Conservation (phyloP, 2,329 filamentous ascomycete species). For the Parastagonospora avenae region DNA sequence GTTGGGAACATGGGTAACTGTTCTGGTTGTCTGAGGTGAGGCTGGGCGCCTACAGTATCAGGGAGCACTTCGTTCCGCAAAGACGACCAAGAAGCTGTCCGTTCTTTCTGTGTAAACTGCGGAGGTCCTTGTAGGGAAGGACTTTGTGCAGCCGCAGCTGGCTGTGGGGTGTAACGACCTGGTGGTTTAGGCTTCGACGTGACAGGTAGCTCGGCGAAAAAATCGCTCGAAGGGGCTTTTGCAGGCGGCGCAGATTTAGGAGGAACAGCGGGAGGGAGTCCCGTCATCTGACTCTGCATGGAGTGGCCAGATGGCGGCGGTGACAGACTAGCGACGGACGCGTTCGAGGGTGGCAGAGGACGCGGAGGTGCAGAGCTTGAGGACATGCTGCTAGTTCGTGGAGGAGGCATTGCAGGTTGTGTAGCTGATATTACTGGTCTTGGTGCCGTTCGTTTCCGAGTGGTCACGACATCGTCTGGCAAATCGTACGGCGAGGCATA, state of each 20-base stretch:
- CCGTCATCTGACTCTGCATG: slow-evolving; percentile 36
- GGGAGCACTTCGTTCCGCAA: slow-evolving; percentile 42
- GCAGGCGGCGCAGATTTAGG: slow-evolving; percentile 34
- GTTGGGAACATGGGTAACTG: slow-evolving; percentile 45
- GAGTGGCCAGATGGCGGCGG: slow-evolving; percentile 50
- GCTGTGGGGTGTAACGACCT: slow-evolving; percentile 48
- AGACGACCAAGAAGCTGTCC: slow-evolving; percentile 43
- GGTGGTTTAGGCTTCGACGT: slow-evolving; percentile 48
- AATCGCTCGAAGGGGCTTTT: slow-evolving; percentile 45
- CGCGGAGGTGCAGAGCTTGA: slow-evolving; percentile 22
- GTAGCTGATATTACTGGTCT: slow-evolving; percentile 32
- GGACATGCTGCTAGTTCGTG: slow-evolving; percentile 66
- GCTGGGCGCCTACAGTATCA: slow-evolving; percentile 28
- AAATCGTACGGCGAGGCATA: slow-evolving; percentile 96
- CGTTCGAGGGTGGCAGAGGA: slow-evolving; percentile 34
- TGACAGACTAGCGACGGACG: slow-evolving; percentile 44
- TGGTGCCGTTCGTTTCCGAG: slow-evolving; percentile 60
- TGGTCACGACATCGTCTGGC: slow-evolving; percentile 82
- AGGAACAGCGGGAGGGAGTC: slow-evolving; percentile 27
- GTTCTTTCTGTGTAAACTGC: slow-evolving; percentile 38
- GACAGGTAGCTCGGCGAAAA: slow-evolving; percentile 57
- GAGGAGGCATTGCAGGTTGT: slow-evolving; percentile 57
- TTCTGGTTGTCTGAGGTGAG: slow-evolving; percentile 50
- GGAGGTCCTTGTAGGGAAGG: slow-evolving; percentile 26
- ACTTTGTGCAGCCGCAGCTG: slow-evolving; percentile 29